Evolutionary conservation across 2,329 filamentous ascomycete species (phyloP).

Genomic region (Dactylellina leptospora): DNA sequence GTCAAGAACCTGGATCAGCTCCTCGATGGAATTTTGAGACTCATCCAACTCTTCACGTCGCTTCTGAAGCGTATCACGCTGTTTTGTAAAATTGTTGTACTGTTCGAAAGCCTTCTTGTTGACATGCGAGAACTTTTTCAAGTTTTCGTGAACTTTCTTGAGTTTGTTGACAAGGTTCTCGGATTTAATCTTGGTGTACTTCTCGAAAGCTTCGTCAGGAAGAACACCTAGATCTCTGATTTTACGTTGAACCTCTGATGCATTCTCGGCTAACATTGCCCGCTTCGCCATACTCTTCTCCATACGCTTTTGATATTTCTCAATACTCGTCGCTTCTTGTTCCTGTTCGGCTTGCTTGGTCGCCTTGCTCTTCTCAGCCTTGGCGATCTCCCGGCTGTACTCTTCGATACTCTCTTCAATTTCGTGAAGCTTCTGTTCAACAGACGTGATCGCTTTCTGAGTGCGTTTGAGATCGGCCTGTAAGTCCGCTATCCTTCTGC

Average conservation of each 20-base stretch:
- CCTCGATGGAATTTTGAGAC: conserved; percentile 86
- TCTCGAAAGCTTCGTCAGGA: conserved; percentile 91
- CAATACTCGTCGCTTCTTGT: conserved; percentile 75
- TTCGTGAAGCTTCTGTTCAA: conserved; percentile 75
- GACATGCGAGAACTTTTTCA: conserved; percentile 97
- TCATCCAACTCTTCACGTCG: conserved; percentile 86
- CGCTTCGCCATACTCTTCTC: conserved; percentile 92
- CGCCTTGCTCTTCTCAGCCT: conserved; percentile 60
- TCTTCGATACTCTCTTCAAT: conserved; percentile 77
- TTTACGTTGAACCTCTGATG: conserved; percentile 82
- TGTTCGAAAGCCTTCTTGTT: conserved; percentile 99
- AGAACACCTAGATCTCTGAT: conserved; percentile 93
- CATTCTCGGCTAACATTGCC: conserved; percentile 77
- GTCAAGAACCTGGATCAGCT: conserved; percentile 90
- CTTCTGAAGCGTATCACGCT: conserved; percentile 84
- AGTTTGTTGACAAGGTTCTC: conserved; percentile 77
- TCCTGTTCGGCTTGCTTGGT: conserved; percentile 69
- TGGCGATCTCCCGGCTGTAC: conserved; percentile 59
- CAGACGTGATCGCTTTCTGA: conserved; percentile 71
- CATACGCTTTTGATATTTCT: conserved; percentile 86
- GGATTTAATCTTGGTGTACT: conserved; percentile 83
- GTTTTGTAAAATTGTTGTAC: conserved; percentile 94
- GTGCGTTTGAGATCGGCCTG: conserved; percentile 83
- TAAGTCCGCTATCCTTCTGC: conserved; percentile 76
- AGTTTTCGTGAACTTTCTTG: conserved; percentile 87